Conservation (phyloP, 371 early-diverging fungal species). For the Mortierella sp. region DNA sequence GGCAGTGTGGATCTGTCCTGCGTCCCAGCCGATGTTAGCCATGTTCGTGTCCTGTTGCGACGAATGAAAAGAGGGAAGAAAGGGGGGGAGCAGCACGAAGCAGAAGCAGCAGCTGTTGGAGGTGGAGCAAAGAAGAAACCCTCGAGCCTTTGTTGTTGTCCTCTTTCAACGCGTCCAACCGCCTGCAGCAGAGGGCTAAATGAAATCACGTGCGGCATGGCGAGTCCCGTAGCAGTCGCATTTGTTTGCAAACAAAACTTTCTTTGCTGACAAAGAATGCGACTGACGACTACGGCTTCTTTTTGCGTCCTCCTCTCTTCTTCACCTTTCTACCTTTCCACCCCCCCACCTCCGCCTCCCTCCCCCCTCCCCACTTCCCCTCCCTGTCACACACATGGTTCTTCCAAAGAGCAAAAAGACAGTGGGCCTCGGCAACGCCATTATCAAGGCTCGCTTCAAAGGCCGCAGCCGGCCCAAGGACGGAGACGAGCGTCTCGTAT, state of each 20-base stretch:
- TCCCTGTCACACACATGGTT: slow-evolving; percentile 30
- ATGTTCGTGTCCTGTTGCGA: slow-evolving; percentile 21
- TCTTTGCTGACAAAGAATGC: not conserved
- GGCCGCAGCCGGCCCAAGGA: slow-evolving; percentile 78
- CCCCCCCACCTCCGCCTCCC: slow-evolving; percentile 19
- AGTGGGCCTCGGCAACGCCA: slow-evolving; percentile 86
- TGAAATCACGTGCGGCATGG: slow-evolving; percentile 2
- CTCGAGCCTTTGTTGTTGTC: too few species aligned
- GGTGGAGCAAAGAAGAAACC: too few species aligned
- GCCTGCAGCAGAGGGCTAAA: too few species aligned
- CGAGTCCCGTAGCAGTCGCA: not conserved
- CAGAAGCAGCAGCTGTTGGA: not conserved
- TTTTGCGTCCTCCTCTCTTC: slow-evolving; percentile 2
- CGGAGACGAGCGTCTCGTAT: slow-evolving; percentile 73
- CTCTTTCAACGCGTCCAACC: too few species aligned
- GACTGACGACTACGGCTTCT: not conserved
- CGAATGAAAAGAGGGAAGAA: slow-evolving; percentile 6
- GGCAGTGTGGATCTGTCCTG: slow-evolving; percentile 78
- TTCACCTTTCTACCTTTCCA: slow-evolving; percentile 8
- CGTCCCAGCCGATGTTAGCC: slow-evolving; percentile 84
- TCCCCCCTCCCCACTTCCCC: not conserved
- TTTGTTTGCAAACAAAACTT: slow-evolving; percentile 9
- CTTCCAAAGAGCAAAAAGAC: slow-evolving; percentile 64
- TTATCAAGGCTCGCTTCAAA: slow-evolving; percentile 92
- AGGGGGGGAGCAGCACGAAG: not conserved